Percentiles rank a stretch among this genome's conserved stretches.
Conservation (phyloP, 2,329 filamentous ascomycete species). For the Xylariaceae sp. region DNA sequence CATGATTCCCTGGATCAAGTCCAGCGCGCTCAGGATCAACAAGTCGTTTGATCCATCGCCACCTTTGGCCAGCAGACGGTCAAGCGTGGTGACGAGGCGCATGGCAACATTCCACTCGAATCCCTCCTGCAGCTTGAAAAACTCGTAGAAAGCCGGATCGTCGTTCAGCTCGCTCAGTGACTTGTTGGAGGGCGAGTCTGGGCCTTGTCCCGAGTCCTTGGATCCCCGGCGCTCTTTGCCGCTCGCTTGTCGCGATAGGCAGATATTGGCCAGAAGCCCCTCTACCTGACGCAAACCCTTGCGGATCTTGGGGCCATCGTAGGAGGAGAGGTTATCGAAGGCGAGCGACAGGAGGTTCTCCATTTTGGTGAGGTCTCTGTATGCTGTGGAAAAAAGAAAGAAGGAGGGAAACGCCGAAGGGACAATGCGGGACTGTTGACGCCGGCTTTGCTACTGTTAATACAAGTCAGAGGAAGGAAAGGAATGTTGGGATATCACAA, state of each 20-base stretch:
- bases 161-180: conserved; percentile 65
- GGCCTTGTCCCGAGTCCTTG: conserved; percentile 21
- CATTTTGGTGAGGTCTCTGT: conserved; percentile 50
- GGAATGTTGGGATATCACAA: conserved; percentile 2
- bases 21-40: conserved; percentile 81
- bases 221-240: conserved; percentile 17
- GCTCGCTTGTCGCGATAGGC: conserved; percentile 54
- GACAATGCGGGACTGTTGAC: background rate
- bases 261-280: conserved; percentile 89
- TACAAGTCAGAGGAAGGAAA: conserved; percentile 10
- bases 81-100: conserved; percentile 78
- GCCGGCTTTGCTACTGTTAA: conserved; percentile 8
- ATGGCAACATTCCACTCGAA: conserved; percentile 97
- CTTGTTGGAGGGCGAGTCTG: conserved; percentile 44
- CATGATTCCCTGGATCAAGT: conserved; percentile 82
- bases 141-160: conserved; percentile 89
- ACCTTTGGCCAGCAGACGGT: conserved; percentile 78
- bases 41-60: conserved; percentile 81
- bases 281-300: conserved; percentile 94
- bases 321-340: conserved; percentile 94
- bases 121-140: conserved; percentile 93
- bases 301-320: conserved; percentile 82
- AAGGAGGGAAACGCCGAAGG: conserved; percentile 3
- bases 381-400: background rate
- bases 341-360: conserved; percentile 87